Evolutionary conservation across 1,284 basidiomycete genomes (phyloP), one percentile per base, ranked within the genome.

Genomic region (Pseudomicrostroma phylloplanum): DNA sequence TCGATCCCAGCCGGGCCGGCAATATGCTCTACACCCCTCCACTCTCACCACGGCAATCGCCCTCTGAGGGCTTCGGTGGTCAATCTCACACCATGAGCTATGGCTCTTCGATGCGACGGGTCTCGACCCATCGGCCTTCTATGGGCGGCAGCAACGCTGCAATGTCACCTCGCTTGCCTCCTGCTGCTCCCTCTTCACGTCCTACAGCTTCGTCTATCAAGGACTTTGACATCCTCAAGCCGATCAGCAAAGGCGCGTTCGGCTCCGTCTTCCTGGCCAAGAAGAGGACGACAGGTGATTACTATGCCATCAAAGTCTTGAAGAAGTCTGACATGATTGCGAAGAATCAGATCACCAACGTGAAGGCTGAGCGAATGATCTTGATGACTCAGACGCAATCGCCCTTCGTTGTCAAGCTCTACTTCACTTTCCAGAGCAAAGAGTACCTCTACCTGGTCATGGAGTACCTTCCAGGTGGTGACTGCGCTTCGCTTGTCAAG

Each of bases 311-410:
- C 86, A 99, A 99, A 82, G 92, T 97, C 40, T 82, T 98, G 72
- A 97, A 96, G 82, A 99, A 99, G 83, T 91, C 92, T 30, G 96
- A 99, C 82, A 99, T 99, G 96, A 97, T 99, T 78, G 92, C 96
- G 55, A 99, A 99, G 85, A 98, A 98, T 82, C 96, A 99, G 81
- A 96, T 99, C 80, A 98, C 96, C 61, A 99, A 98, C 78, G 94
- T 98, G 80, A 98, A 97, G 82, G 96, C 96, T 2, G 96, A 99
- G 82, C 86, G 96, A 61, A 97, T 94, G 87, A 98, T 99, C 76
- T 84, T 99, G 69, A 98, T 98, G 96, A 94, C 92, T 79, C 94
- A 98, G 80, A 90, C 96, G 0, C 92, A 96, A 80, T 96, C 93
- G 12, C 93, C 96, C n/a, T 97, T 98, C 41, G 81, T 82, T 56